Evolutionary conservation across 805 yeast species (phyloP), one percentile per base, ranked within the genome.

Genomic region (Pichia gijzeniarum): DNA sequence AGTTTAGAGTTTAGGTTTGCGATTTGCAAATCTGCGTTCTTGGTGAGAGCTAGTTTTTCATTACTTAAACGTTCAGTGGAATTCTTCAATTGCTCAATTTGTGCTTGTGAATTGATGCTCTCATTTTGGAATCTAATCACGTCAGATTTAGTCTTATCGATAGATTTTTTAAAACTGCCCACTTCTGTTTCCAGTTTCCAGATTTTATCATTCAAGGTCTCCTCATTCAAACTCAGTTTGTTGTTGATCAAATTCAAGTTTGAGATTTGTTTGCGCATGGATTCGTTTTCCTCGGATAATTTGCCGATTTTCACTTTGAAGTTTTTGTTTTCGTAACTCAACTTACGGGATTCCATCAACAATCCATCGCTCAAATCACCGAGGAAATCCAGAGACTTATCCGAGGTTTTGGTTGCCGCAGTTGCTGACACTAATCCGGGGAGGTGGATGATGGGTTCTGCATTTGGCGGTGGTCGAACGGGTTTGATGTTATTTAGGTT

Each of bases 301-400:
- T 67, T 53, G 51, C 68, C 69, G 46, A 80, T 50, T 53, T 69
- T 69, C 17, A 59, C 48, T 49, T 73, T 73, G 50, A 70, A 68
- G 53, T 64, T 68, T 46, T 71, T 72, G 59, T 79, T 82, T 51
- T 82, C 87, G 13, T 82, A 79, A 38, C 78, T 80, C 45, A 85
- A 68, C 48, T 82, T 71, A 53, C 91, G 73, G 52, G 90, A 83
- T 62, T 84, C 88, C 30, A 74, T 66, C 14, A 85, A 67, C 50
- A 85, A 66, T 41, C 81, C 82, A 53, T 85, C 90, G 64, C 88
- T 81, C 45, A 85, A 62, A 4, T 85, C 87, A 47, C 83, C 83
- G 14, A 83, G 79, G 57, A 84, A 84, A 57, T 79, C 77, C 68
- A 82, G 77, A 48, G 83, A 85, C 52, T 78, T 78, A 18, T 43